phyloP scores from a whole-genome alignment of 225 moss, liverwort and hornwort genomes.

The Takakia lepidozioides region DNA sequence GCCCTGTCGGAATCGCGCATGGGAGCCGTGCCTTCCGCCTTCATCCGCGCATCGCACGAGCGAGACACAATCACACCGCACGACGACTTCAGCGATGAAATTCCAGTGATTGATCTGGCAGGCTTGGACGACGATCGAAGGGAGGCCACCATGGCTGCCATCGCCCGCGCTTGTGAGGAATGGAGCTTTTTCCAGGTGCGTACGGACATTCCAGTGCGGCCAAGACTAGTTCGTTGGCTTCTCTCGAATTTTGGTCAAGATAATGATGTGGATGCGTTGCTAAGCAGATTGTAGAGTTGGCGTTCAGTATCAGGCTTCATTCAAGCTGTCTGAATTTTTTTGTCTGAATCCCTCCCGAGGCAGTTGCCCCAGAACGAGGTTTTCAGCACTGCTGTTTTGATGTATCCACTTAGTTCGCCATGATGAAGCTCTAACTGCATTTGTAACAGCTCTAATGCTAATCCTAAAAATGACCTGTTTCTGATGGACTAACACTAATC shows the following conservation, averaged over 20 bases:
- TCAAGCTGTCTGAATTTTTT: background rate
- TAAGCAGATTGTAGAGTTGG: background rate
- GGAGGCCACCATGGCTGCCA: conserved; percentile 41
- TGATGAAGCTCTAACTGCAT: too few species aligned
- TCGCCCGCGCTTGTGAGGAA: conserved; percentile 38
- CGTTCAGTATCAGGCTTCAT: background rate
- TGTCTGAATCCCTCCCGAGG: background rate
- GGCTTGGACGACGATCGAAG: conserved; percentile 37
- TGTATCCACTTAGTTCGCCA: too few species aligned
- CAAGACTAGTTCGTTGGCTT: background rate
- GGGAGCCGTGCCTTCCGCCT: too few species aligned
- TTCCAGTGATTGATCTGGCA: conserved; percentile 40
- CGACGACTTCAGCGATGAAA: background rate
- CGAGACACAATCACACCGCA: too few species aligned
- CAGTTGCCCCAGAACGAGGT: too few species aligned
- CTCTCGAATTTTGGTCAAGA: background rate
- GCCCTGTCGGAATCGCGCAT: too few species aligned
- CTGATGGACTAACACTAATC: too few species aligned
- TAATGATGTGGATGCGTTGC: background rate
- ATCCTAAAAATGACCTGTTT: too few species aligned
- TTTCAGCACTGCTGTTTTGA: too few species aligned
- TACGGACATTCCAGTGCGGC: background rate
- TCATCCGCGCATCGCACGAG: too few species aligned
- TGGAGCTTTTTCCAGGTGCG: conserved; percentile 50
- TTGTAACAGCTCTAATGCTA: too few species aligned